These are phyloP conservation scores for Colletotrichum melonis DNA, from an alignment of 2,329 filamentous ascomycete genomes.

Conservation along the genomic window DNA sequence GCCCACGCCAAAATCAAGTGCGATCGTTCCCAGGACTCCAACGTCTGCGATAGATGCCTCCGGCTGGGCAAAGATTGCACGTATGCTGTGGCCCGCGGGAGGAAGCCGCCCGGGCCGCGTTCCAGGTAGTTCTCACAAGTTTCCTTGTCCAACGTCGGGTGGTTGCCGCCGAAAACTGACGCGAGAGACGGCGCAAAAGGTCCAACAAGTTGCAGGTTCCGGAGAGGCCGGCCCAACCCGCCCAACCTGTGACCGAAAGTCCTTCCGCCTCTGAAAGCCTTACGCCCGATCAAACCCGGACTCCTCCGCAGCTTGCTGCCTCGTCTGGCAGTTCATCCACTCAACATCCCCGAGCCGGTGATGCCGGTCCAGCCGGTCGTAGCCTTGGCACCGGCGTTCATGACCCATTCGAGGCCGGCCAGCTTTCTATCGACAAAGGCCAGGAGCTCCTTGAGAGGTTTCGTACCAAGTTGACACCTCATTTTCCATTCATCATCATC, in stretches of 20 bases:
- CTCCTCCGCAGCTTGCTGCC: background rate
- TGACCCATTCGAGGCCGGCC: constrained; percentile 39
- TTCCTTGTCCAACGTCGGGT: background rate
- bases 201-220: constrained; percentile 18
- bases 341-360: background rate
- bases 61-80: constrained; percentile 46
- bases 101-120: constrained; percentile 37
- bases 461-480: constrained; percentile 39
- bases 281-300: constrained; percentile 4
- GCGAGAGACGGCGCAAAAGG: background rate
- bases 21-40: constrained; percentile 47
- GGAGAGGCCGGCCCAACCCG: background rate
- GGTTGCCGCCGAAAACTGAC: constrained; percentile 1
- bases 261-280: constrained; percentile 15
- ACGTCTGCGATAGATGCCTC: constrained; percentile 46
- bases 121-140: constrained; percentile 11
- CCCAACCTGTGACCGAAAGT: constrained; percentile 5
- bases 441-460: constrained; percentile 42
- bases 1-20: constrained; percentile 50
- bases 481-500: constrained; percentile 46
- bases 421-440: constrained; percentile 39
- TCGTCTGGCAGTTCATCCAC: background rate
- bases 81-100: constrained; percentile 44
- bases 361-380: background rate
- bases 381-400: background rate